Evolutionary conservation across 1,139 yeast genomes (phyloP).

Genomic region (Blastobotrys proliferans): DNA sequence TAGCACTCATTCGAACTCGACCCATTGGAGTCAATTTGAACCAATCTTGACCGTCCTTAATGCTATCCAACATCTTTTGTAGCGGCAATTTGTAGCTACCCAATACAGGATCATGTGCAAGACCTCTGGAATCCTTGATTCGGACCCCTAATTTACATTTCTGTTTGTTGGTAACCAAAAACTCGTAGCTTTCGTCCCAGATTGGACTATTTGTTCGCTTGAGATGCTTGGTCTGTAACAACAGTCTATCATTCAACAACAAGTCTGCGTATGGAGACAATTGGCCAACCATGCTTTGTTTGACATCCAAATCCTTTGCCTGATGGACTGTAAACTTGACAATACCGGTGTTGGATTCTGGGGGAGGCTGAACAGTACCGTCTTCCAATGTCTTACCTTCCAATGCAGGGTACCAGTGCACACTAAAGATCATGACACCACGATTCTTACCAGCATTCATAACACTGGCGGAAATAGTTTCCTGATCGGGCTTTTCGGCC

Average conservation of each 20-base stretch:
- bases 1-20: conserved; percentile 61
- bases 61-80: conserved; percentile 68
- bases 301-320: conserved; percentile 65
- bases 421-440: conserved; percentile 67
- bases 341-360: conserved; percentile 91
- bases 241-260: conserved; percentile 55
- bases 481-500: conserved; percentile 50
- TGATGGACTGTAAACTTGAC: conserved; percentile 66
- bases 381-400: conserved; percentile 74
- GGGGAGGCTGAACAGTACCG: conserved; percentile 83
- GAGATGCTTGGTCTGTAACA: conserved; percentile 52
- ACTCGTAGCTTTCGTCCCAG: conserved; percentile 64
- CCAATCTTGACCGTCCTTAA: conserved; percentile 76
- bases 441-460: conserved; percentile 74
- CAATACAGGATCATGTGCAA: conserved; percentile 57
- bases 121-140: conserved; percentile 60
- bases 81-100: conserved; percentile 45
- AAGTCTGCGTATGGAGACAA: conserved; percentile 70
- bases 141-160: conserved; percentile 62
- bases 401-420: conserved; percentile 74
- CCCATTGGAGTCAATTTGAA: conserved; percentile 63
- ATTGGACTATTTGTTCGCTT: conserved; percentile 66
- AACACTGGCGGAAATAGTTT: conserved; percentile 52
- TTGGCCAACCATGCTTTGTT: conserved; percentile 62
- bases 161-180: conserved; percentile 69